Percentiles rank a stretch among this genome's conserved stretches.
Evolutionary conservation across 495 filamentous ascomycete species (phyloP).

Genomic region (Penicillium lividum): DNA sequence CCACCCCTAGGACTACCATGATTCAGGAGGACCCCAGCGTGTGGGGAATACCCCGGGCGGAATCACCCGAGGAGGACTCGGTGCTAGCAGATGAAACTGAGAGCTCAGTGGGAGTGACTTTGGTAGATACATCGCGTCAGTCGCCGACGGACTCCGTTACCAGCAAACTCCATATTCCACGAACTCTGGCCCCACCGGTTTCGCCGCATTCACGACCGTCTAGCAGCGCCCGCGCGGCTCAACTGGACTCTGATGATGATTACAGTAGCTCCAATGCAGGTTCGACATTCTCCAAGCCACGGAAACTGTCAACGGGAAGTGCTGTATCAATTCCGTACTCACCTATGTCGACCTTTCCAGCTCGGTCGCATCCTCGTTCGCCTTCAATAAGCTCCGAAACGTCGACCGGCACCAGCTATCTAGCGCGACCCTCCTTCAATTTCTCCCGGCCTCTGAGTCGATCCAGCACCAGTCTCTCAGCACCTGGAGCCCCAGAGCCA

Average conservation of each 20-base stretch:
- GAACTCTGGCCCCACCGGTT: constrained; percentile 54
- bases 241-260: constrained; percentile 65
- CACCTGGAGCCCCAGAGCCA: constrained; percentile 31
- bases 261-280: constrained; percentile 54
- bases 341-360: constrained; percentile 59
- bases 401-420: constrained; percentile 57
- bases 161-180: constrained; percentile 45
- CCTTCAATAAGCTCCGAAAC: constrained; percentile 81
- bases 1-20: constrained; percentile 32
- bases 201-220: constrained; percentile 57
- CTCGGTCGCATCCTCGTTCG: constrained; percentile 61
- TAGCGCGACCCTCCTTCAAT: constrained; percentile 79
- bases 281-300: constrained; percentile 52
- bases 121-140: constrained; percentile 32
- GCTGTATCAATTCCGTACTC: constrained; percentile 61
- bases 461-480: constrained; percentile 62
- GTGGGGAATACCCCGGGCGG: constrained; percentile 46
- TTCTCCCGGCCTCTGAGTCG: constrained; percentile 90
- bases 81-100: constrained; percentile 16
- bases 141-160: constrained; percentile 50
- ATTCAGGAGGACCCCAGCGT: constrained; percentile 27
- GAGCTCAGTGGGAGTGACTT: constrained; percentile 21
- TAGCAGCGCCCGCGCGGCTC: constrained; percentile 56
- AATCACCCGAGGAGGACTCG: constrained; percentile 50
- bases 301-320: constrained; percentile 68